Conservation (phyloP, 2,329 filamentous ascomycete genomes). For the Tolypocladium pustulatum region DNA sequence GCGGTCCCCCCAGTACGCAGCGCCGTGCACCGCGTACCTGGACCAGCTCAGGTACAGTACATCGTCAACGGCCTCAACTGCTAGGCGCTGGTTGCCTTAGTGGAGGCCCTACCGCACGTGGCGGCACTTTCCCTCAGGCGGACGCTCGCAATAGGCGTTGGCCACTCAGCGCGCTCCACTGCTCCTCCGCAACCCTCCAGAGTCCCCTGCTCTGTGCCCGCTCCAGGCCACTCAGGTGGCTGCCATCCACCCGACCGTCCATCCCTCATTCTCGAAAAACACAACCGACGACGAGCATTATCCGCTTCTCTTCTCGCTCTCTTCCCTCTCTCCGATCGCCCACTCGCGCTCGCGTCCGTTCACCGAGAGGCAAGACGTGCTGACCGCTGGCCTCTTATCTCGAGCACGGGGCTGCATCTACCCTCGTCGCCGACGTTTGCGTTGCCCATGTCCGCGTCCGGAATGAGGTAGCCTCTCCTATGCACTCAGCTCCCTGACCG, state of each 20-base stretch:
- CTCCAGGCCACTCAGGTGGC: not conserved
- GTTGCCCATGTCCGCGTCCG: slow-evolving; percentile 15
- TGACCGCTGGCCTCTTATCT: not conserved
- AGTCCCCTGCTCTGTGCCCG: not conserved
- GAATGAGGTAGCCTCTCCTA: slow-evolving; percentile 48
- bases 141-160: not conserved
- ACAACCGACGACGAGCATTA: slow-evolving; percentile 1
- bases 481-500: slow-evolving; percentile 49
- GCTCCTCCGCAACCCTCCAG: slow-evolving; percentile 1
- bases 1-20: not conserved
- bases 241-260: not conserved
- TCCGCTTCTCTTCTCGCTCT: not conserved
- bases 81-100: not conserved
- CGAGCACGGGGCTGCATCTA: not conserved
- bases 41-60: not conserved
- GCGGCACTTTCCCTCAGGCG: not conserved
- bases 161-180: slow-evolving; percentile 7
- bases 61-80: not conserved
- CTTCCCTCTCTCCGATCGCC: not conserved
- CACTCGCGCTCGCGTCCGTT: not conserved
- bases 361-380: not conserved
- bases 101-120: not conserved
- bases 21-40: not conserved
- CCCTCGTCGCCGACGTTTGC: slow-evolving; percentile 2
- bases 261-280: not conserved